Conservation (phyloP, 2,329 filamentous ascomycete species). For the Fusarium praegraminearum region DNA sequence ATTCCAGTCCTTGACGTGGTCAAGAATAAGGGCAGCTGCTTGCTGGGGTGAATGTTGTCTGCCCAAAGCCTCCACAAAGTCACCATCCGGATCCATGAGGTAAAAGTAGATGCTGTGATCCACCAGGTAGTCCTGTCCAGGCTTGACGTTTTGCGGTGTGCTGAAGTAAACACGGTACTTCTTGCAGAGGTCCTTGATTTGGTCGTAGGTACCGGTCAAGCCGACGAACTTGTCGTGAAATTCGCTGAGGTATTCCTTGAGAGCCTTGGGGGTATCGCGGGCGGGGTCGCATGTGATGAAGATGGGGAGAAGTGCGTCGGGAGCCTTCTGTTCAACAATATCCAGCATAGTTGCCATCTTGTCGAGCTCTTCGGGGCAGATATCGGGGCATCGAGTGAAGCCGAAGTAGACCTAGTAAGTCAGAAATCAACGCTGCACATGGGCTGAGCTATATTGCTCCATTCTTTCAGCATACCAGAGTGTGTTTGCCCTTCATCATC, state of each 20-base stretch:
- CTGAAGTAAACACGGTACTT: slow-evolving; percentile 97
- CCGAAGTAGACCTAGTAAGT: slow-evolving; percentile 87
- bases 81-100: slow-evolving; percentile 97
- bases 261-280: slow-evolving; percentile 85
- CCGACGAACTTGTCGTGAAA: slow-evolving; percentile 91
- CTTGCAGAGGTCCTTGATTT: slow-evolving; percentile 95
- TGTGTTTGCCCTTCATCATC: slow-evolving; percentile 88
- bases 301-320: slow-evolving; percentile 75
- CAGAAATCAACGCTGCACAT: slow-evolving; percentile 9
- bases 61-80: slow-evolving; percentile 97
- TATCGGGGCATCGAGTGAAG: slow-evolving; percentile 98
- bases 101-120: slow-evolving; percentile 99
- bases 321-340: slow-evolving; percentile 66
- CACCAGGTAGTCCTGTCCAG: slow-evolving; percentile 95
- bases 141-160: slow-evolving; percentile 87
- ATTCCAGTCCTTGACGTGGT: slow-evolving; percentile 78
- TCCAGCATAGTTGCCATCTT: slow-evolving; percentile 99
- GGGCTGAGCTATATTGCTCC: background rate
- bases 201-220: slow-evolving; percentile 91
- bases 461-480: slow-evolving; percentile 67
- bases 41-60: slow-evolving; percentile 92
- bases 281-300: slow-evolving; percentile 97
- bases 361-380: slow-evolving; percentile 98
- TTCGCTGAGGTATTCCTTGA: slow-evolving; percentile 88
- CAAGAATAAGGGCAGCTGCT: slow-evolving; percentile 84